Conservation (phyloP, 2,329 filamentous ascomycete genomes). For the Colletotrichum chlorophyti region DNA sequence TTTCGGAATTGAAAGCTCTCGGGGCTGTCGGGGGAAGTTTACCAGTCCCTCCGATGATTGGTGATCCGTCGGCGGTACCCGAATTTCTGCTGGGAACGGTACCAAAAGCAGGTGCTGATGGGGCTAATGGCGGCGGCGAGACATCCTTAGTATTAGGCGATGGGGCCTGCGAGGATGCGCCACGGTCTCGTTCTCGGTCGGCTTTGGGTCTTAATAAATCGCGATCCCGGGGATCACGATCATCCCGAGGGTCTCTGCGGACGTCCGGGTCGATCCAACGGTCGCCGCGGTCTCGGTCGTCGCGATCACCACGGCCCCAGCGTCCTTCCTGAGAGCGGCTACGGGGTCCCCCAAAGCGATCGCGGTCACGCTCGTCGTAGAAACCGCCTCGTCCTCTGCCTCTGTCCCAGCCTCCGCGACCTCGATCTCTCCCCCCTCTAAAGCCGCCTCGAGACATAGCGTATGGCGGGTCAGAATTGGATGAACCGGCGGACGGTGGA, state of each 20-base stretch:
- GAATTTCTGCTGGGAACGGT: constrained; percentile 57
- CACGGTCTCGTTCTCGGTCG: constrained; percentile 45
- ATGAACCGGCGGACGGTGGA: constrained; percentile 74
- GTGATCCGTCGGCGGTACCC: constrained; percentile 39
- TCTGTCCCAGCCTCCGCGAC: constrained; percentile 61
- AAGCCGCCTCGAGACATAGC: constrained; percentile 62
- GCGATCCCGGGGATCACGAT: constrained; percentile 53
- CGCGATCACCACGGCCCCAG: constrained; percentile 61
- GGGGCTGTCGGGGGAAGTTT: constrained; percentile 62
- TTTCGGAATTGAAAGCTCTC: constrained; percentile 57
- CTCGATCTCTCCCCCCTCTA: constrained; percentile 53
- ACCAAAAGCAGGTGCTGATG: constrained; percentile 65
- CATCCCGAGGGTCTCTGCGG: constrained; percentile 54
- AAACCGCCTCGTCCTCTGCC: constrained; percentile 54
- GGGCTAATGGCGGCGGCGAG: constrained; percentile 63
- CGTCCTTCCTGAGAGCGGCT: constrained; percentile 72
- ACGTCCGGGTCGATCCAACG: constrained; percentile 47
- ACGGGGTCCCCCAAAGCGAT: constrained; percentile 67
- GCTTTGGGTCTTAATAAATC: constrained; percentile 57
- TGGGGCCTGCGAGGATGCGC: constrained; percentile 54
- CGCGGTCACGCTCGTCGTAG: constrained; percentile 62
- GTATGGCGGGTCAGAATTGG: constrained; percentile 71
- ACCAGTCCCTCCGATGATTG: constrained; percentile 40
- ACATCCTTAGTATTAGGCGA: constrained; percentile 55
- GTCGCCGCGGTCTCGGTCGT: constrained; percentile 58